Evolutionary conservation across 345 rosid genomes (phyloP), one percentile per base, ranked within the genome.

Genomic region (Gossypium ekmanianum): DNA sequence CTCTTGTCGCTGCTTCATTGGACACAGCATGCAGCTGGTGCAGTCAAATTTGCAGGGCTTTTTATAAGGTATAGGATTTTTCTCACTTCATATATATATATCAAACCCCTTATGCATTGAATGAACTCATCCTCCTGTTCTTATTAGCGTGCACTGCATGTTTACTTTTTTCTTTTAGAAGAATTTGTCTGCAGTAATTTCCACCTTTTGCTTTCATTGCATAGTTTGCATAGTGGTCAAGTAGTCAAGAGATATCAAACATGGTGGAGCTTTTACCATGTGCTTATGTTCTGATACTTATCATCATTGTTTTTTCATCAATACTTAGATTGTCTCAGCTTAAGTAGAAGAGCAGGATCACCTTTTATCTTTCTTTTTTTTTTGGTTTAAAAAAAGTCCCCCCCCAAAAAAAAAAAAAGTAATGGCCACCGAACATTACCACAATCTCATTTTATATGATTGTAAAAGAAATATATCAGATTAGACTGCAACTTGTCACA

Each of bases 1-100:
- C 71, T 82, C 66, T 77, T 78, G 80, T 79, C 77, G 84, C 81
- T 73, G 86, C 70, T 77, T 75, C 78, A 67, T 77, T 77, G 83
- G 86, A 77, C 85, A 84, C 65, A 34, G 76, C 76, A 73, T 69
- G 66, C 85, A 83, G 84, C 65, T 78, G 78, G 75, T 78, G 64
- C 83, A 81, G 88, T 77, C 50, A 74, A 47, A 34, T 22, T 48
- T 52, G 73, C 80, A 76, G 84, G 65, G 75, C 29, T 79, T 74
- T 74, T 68, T 77, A 47, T 79, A 81, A 83, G 88, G 41, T 34
- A 34, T 80, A 75, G 62, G 59, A 61, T 69, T 65, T 43, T 64
- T 65, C 66, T 27, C 73, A 16, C 67, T 7, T 45, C 34, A 44
- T 67, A 45, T 18, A 34, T 29, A 29, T 34, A 67, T 67, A 20